These are phyloP conservation scores for Wickerhamomyces subpelliculosus DNA, from an alignment of 805 yeast genomes.

Conservation along the genomic window DNA sequence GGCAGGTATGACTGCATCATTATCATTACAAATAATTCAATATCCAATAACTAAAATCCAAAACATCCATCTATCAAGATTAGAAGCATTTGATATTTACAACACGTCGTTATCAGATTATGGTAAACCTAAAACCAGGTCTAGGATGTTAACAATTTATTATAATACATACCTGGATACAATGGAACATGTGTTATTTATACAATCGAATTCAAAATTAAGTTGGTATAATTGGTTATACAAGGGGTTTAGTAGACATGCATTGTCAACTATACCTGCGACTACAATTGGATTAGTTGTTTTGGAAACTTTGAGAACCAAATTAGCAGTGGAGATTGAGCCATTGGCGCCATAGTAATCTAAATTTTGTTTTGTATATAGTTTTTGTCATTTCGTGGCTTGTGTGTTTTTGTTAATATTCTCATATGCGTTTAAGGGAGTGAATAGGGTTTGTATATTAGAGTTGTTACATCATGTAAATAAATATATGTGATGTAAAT, in stretches of 20 bases:
- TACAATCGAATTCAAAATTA: constrained; percentile 46
- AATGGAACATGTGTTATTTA: constrained; percentile 47
- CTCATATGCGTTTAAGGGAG: too few relatives aligned
- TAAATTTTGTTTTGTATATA: not conserved
- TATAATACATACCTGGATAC: constrained; percentile 76
- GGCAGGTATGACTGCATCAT: constrained; percentile 87
- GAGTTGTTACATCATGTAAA: too few relatives aligned
- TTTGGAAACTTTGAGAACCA: constrained; percentile 69
- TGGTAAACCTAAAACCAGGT: constrained; percentile 1
- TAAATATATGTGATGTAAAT: not conserved
- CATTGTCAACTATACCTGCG: constrained; percentile 76
- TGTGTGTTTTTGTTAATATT: too few relatives aligned
- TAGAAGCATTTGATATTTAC: constrained; percentile 72
- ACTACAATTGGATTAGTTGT: constrained; percentile 82
- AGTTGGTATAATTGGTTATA: constrained; percentile 65
- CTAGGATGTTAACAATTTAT: constrained; percentile 37
- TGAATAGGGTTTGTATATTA: too few relatives aligned
- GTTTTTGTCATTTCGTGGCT: too few relatives aligned
- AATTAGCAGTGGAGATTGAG: constrained; percentile 20
- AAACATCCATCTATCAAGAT: constrained; percentile 66
- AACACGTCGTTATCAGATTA: constrained; percentile 26
- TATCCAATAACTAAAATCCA: constrained; percentile 80
- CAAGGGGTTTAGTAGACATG: constrained; percentile 68
- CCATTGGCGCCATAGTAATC: constrained; percentile 1
- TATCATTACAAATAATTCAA: constrained; percentile 68